Evolutionary conservation across 2,329 filamentous ascomycete species (phyloP), one percentile per base, ranked within the genome.

Genomic region (Lasiodiplodia theobromae): DNA sequence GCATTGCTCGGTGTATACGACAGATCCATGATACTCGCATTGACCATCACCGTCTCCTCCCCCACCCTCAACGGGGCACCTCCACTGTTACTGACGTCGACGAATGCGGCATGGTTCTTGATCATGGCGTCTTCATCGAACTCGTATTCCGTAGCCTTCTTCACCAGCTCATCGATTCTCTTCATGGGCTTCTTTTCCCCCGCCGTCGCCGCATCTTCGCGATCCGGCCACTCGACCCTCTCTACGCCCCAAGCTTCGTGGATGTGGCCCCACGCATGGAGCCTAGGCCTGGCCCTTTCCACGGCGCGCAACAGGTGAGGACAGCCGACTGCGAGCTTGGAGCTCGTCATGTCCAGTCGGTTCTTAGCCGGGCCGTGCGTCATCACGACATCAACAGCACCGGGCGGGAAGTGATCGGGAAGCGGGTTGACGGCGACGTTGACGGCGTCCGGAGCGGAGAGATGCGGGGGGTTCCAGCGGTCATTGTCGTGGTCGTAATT

Each of bases 191-290:
- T 49, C 25, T 25, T n/a, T 16, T 12, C 40, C 11, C 28, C 14
- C 11, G 57, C 63, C 18, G 23, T 72, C 69, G 1, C 71, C 70
- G 3, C 69, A 70, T 1, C 51, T 31, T 23, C 23, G 31, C 31
- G 31, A 10, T 76, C 71, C 64, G 75, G 70, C 84, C 82, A 85
- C 11, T 21, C 68, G 11, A 83, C 76, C 38, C 72, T 76, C 70
- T 76, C 73, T 11, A 76, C 77, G 18, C 78, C 78, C 77, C 77
- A 80, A 0, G 79, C 86, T 73, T 87, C 86, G 73, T 89, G 87
- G 21, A 89, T 89, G 77, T 90, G 88, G 0, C 88, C 88, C 73
- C 89, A 91, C 70, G 86, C 86, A 74, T 89, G 86, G n/a, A 90
- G 63, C 3, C 77, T 75, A 0, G 88, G 88, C 63, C 79, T 80